Conservation (phyloP, 2,329 filamentous ascomycete species). For the Colletotrichum brevisporum region DNA sequence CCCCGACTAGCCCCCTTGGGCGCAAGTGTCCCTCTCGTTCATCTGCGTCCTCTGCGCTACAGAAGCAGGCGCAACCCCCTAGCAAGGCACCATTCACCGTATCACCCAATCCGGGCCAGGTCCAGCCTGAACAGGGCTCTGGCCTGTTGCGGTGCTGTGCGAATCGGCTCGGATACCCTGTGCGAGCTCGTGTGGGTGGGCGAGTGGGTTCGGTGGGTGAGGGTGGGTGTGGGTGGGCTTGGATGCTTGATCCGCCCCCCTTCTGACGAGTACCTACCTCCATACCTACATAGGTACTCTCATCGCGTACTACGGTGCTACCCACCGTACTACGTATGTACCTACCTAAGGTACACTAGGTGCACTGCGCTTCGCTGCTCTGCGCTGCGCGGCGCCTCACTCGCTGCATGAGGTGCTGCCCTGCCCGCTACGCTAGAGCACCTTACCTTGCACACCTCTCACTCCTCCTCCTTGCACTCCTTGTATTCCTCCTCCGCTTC, state of each 20-base stretch:
- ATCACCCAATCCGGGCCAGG: conserved; percentile 19
- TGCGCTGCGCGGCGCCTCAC: conserved; percentile 4
- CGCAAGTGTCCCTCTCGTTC: conserved; percentile 39
- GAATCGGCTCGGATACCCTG: conserved; percentile 16
- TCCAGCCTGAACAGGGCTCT: conserved; percentile 32
- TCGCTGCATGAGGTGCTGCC: no score
- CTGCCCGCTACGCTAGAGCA: no score
- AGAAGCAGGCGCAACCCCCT: conserved; percentile 36
- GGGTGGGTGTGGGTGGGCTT: conserved; percentile 29
- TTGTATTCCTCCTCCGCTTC: conserved; percentile 21
- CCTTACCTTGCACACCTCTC: no score
- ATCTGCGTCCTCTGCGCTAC: conserved; percentile 25
- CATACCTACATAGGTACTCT: no score
- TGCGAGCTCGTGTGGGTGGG: conserved; percentile 30
- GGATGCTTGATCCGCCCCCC: conserved; percentile 5
- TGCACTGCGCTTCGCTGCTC: neutral
- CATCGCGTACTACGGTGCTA: neutral
- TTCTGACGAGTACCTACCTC: neutral
- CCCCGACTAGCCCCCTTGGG: conserved; percentile 29
- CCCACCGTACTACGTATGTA: neutral
- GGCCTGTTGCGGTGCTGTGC: conserved; percentile 20
- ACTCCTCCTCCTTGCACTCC: neutral
- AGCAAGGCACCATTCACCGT: conserved; percentile 37
- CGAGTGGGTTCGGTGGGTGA: conserved; percentile 37
- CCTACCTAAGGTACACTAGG: neutral